Evolutionary conservation across 23 red algal species (phyloP), one percentile per base, ranked within the genome.

Genomic region (Gracilaria gracilis): DNA sequence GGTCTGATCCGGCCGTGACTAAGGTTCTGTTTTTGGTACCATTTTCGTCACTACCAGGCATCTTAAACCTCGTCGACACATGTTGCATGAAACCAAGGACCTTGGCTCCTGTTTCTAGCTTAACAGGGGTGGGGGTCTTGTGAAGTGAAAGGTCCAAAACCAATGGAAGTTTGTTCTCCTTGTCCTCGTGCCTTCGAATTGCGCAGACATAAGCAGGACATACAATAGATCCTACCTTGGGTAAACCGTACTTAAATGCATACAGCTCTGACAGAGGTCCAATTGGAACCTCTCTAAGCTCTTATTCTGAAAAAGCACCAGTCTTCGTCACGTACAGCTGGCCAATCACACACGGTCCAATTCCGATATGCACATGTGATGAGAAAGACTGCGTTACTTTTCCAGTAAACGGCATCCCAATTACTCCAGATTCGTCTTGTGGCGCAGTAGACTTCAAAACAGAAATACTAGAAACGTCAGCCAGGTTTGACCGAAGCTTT

Each of bases 261-360:
- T 61, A 66, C 23, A 23, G 24, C 4, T 71, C 4, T 29, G 76
- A 47, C 13, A 74, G 7, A 25, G 67, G 61, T n/a, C 89, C 89
- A 0, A 92, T 15, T 4, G 32, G 55, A 24, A 76, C 20, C 0
- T 16, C 14, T 19, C 58, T 58, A n/a, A 55, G 46, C 36, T 92
- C 89, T 31, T 73, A 39, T 42, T 37, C 13, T 44, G 89, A 64
- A 46, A 84, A n/a, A 61, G 39, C 21, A 20, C 48, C 38, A 62
- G 64, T 81, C 4, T 73, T 94, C 21, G 83, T 72, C 14, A 88
- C 66, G 46, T 94, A 83, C 5, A 94, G 20, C 51, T 87, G 83
- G 19, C 92, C 92, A 9, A 94, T 75, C 0, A 83, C 44, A 21
- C 76, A 61, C 17, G 51, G 65, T 31, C 49, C 83, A 31, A 94